phyloP scores from a whole-genome alignment of 257 asterid genomes.

The Avicennia marina region DNA sequence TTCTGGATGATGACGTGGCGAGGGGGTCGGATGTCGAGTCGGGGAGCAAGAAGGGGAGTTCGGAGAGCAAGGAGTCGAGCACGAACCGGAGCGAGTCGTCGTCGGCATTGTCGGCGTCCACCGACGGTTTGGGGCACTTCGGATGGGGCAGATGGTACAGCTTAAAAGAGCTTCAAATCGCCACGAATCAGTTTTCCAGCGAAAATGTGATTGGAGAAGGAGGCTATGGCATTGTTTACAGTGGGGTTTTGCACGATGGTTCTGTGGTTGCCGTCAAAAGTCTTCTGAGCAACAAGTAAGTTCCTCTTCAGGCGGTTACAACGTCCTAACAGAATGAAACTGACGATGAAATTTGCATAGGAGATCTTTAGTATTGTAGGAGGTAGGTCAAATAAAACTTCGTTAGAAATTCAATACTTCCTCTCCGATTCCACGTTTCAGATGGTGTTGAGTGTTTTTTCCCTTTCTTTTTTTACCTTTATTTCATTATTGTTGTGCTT shows the following conservation, averaged over 20 bases:
- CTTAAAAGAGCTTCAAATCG: slow-evolving; percentile 48
- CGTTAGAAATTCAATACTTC: too few relatives aligned
- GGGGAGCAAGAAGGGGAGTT: slow-evolving; percentile 34
- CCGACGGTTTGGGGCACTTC: slow-evolving; percentile 37
- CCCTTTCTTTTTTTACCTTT: too few relatives aligned
- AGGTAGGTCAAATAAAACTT: too few relatives aligned
- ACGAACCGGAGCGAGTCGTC: slow-evolving; percentile 60
- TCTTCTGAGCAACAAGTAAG: slow-evolving; percentile 64
- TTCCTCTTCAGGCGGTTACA: too few relatives aligned
- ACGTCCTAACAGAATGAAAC: neutral
- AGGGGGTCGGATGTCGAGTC: slow-evolving; percentile 24
- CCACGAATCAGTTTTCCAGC: slow-evolving; percentile 41
- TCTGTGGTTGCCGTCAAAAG: slow-evolving; percentile 61
- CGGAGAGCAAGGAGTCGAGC: slow-evolving; percentile 56
- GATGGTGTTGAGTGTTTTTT: too few relatives aligned
- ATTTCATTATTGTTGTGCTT: too few relatives aligned
- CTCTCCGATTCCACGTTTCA: too few relatives aligned
- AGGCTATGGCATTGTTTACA: slow-evolving; percentile 68
- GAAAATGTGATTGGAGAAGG: slow-evolving; percentile 70
- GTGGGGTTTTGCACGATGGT: slow-evolving; percentile 49
- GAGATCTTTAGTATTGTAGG: too few relatives aligned
- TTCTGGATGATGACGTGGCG: slow-evolving; percentile 16
- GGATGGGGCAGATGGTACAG: slow-evolving; percentile 67
- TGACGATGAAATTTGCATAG: too few relatives aligned
- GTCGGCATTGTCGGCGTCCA: slow-evolving; percentile 48